Base-by-base conservation (phyloP, 768 basidiomycete species). In the Leucocoprinus sp. region DNA sequence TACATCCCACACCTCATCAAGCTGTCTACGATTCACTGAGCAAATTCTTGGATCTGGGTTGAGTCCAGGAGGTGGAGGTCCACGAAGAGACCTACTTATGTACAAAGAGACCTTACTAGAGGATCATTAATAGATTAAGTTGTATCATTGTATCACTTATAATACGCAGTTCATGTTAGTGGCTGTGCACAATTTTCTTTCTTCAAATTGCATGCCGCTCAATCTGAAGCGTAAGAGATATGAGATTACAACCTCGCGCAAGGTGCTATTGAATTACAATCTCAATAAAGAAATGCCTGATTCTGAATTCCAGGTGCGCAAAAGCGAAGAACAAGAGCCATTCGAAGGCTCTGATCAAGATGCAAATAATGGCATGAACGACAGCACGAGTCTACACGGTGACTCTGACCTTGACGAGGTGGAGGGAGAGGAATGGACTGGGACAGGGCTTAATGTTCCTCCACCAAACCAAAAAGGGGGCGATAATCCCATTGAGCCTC, bases 1-100 rank as follows among this genome's bases (percentile, higher is more conserved):
- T 90, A 37, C 74, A 80, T 36, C 87, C 87, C 0, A 80, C 81
- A 1, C 87, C 87, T 2, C 83, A 85, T 55, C 69, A 77, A 39
- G 73, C 80, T 0, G 81, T 81, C 2, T 86, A 81, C 55, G 77
- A 83, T 45, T 72, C 80, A 2, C 49, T 71, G 22, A 64, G 66
- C 2, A 69, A 68, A 46, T 53, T 70, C 62, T 70, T 55, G 67
- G 68, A 17, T 53, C 64, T 43, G 61, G 59, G 4, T 52, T 53
- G 58, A 46, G 34, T 15, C 37, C 50, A 36, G 54, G 44, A 22
- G 6, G 23, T 1, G 39, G 33, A 19, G 38, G 12, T 28, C 18
- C 5, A 31, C 36, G 27, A 45, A 31, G 36, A 31, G 37, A 45
- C 19, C 23, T 12, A n/a, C n/a, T n/a, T n/a, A n/a, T n/a, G n/a